Evolutionary conservation across 2,329 filamentous ascomycete species (phyloP).

Genomic region (Aspergillus candidus): DNA sequence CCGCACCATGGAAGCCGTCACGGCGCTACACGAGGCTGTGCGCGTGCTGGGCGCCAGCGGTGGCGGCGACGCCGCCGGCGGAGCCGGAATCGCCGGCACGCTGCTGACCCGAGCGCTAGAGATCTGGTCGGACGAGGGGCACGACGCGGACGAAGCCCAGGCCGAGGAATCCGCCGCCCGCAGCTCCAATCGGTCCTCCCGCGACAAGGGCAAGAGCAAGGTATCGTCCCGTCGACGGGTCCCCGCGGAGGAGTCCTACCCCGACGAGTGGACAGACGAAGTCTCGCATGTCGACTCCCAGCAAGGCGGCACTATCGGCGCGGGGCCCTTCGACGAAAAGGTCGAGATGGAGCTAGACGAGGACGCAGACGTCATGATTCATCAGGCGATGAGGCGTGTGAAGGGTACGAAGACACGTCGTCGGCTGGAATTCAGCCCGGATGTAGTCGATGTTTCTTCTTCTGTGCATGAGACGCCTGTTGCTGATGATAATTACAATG

Average conservation of each 20-base stretch:
- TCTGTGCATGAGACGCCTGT: too few relatives aligned
- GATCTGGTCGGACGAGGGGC: conserved; percentile 40
- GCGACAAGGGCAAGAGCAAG: conserved; percentile 27
- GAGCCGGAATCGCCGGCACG: conserved; percentile 43
- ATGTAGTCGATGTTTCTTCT: neutral
- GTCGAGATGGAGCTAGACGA: conserved; percentile 39
- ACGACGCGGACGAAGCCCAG: conserved; percentile 16
- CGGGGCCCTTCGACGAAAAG: conserved; percentile 25
- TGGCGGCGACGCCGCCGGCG: conserved; percentile 42
- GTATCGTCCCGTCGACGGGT: conserved; percentile 16
- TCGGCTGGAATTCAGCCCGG: conserved; percentile 10
- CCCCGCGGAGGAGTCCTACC: conserved; percentile 17
- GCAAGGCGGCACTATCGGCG: neutral
- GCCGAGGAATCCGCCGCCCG: conserved; percentile 14
- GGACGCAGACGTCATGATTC: conserved; percentile 38
- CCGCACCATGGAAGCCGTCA: conserved; percentile 68
- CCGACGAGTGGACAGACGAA: conserved; percentile 35
- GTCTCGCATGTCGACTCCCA: conserved; percentile 24
- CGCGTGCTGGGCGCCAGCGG: conserved; percentile 41
- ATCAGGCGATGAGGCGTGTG: conserved; percentile 32
- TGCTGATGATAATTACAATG: too few relatives aligned
- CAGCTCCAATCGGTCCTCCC: conserved; percentile 16
- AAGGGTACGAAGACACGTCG: conserved; percentile 18
- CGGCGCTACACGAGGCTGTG: conserved; percentile 70
- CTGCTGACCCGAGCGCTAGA: conserved; percentile 41